Conservation (phyloP, 192 early-diverging fungal genomes). For the Backusella psychrophila region DNA sequence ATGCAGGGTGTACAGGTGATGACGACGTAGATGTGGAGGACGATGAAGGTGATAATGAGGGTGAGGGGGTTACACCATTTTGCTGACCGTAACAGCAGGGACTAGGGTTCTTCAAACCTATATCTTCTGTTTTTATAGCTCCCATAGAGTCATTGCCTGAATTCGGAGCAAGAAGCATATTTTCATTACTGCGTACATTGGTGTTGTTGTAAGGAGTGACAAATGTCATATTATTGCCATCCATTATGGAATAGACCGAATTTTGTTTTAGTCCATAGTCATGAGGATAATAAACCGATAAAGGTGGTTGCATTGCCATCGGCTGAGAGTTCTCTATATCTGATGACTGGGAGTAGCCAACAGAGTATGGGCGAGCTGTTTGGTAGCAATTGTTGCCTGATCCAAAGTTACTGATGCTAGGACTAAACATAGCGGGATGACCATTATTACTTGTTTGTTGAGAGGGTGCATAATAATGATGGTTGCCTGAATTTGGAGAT, state of each 20-base stretch:
- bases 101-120: not conserved
- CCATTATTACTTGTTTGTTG: not conserved
- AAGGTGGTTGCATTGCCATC: conserved; percentile 9
- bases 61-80: not conserved
- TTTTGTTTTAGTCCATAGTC: conserved; percentile 18
- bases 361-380: not conserved
- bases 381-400: not conserved
- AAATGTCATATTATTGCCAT: conserved; percentile 9
- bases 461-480: conserved; percentile 6
- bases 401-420: not conserved
- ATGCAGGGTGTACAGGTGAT: conserved; percentile 15
- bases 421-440: conserved; percentile 1
- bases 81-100: not conserved
- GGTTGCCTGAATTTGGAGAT: not conserved
- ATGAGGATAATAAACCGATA: conserved; percentile 16
- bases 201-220: not conserved
- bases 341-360: conserved; percentile 4
- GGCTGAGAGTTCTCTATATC: conserved; percentile 11
- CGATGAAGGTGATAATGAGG: conserved; percentile 14
- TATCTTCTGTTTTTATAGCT: not conserved
- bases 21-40: conserved; percentile 11
- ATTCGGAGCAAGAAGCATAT: not conserved
- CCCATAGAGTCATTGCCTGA: not conserved
- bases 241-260: not conserved
- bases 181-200: conserved; percentile 3